Base-by-base conservation (phyloP, 2,329 filamentous ascomycete genomes). In the Cladosporium sphaerospermum region DNA sequence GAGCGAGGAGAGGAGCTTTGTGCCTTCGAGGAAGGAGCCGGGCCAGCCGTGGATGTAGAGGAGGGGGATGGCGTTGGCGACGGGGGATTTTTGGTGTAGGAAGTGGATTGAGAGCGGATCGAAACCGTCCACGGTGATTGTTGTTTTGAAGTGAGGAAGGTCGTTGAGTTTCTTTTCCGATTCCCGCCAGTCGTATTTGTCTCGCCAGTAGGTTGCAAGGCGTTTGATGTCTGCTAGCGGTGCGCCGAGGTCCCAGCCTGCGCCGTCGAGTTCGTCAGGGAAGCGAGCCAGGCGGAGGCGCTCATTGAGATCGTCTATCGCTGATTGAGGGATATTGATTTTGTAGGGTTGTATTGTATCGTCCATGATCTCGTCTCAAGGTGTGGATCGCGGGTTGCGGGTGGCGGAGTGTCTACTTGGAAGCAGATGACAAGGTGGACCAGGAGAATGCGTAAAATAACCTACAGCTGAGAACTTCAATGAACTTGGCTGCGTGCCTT, bases 221-320 rank as follows among this genome's bases (percentile, higher is more conserved):
- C 80, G 73, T 60, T 81, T 80, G 52, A 86, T 67, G 52, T 84
- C 80, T 1, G 70, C 67, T 0, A 84, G 64, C 0, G 82, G 82
- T 7, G 78, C 73, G 11, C 83, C 83, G 59, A 81, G 77, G 6
- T 76, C 71, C 80, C 80, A 80, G 45, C 61, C 69, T 3, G 74
- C 69, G 39, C 61, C 62, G n/a, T 78, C 68, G 14, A 78, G 53
- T 23, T 83, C 80, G 61, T 79, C 75, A 0, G 81, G 81, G 45
- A 81, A 80, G 13, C 73, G 71, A 2, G 78, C 67, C 2, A 74
- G 67, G 0, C 73, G 66, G 2, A 84, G 75, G 58, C 81, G 82
- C n/a, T 73, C 69, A 49, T 75, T 73, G 3, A 84, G 71, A n/a
- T 69, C 70, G 8, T 77, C 67, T n/a, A 84, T 64, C 13, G 74